Evolutionary conservation across 441 rosid genomes (phyloP).

Genomic region (Populus hybrid): DNA sequence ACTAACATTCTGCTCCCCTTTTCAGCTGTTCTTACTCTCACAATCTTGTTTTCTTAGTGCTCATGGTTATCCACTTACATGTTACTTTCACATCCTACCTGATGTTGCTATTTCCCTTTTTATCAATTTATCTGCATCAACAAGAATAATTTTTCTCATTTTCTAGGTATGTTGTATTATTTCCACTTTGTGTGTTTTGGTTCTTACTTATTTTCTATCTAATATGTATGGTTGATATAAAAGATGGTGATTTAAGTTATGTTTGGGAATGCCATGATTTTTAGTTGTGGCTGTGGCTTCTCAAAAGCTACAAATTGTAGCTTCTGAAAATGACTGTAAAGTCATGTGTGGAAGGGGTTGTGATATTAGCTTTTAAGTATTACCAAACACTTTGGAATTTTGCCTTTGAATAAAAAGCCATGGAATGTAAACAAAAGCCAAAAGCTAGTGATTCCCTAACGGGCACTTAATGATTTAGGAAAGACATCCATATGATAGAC

Average conservation of each 20-base stretch:
- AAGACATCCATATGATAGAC: slow-evolving; percentile 8
- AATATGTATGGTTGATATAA: background rate
- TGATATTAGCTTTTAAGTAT: too few species aligned
- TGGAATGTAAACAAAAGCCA: too few species aligned
- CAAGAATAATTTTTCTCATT: background rate
- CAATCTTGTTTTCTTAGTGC: background rate
- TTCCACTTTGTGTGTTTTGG: background rate
- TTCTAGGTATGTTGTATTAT: background rate
- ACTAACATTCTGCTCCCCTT: background rate
- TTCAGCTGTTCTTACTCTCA: background rate
- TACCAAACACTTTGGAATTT: too few species aligned
- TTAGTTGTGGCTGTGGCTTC: too few species aligned
- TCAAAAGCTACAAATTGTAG: too few species aligned
- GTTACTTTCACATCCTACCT: background rate
- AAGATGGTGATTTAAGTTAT: background rate
- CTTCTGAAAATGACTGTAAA: too few species aligned
- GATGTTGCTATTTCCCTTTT: background rate
- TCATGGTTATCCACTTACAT: background rate
- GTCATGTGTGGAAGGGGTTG: too few species aligned
- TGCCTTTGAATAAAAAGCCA: too few species aligned
- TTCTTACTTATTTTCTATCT: background rate
- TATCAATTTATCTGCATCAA: background rate
- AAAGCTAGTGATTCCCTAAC: too few species aligned
- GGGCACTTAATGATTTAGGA: background rate
- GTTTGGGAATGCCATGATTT: too few species aligned